Base-by-base conservation (phyloP, 345 rosid genomes). In the Viola odorata region DNA sequence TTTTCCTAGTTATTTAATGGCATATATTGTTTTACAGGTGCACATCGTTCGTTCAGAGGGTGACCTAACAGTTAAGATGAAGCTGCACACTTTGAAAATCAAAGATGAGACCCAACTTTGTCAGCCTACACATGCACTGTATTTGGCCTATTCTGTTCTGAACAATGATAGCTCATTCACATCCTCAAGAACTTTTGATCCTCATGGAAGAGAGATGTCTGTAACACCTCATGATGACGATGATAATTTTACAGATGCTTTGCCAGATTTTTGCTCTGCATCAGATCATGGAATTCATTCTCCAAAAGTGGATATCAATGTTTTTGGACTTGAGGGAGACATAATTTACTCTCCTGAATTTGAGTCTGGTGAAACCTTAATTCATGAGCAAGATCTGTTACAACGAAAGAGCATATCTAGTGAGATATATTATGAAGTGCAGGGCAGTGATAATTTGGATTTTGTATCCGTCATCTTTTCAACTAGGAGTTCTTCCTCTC, bases 21-120 rank as follows among this genome's bases (percentile, higher is more conserved):
- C 16, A 41, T 12, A 9, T 62, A 48, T 62, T 54, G 37, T 58
- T 57, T 59, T 71, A 68, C 78, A 94, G 99, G 90, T 90, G 63
- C 83, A 82, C 72, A 41, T 94, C 74, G 80, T 88, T 58, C 79
- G 75, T 70, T 84, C 82, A 60, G 91, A 79, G 60, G 80, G 78
- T 66, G 95, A 88, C 69, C 75, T 90, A 61, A 75, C 78, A 36
- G 80, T 88, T 67, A 86, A 81, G 77, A 82, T 85, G 73, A 90
- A 94, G 91, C 80, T 94, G 73, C 99, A 85, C 72, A 88, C 91
- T 59, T 75, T 94, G 72, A 84, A 81, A 82, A 83, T 94, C 70
- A 94, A 86, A 80, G 99, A 94, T 64, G 91, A 84, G 79, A 96
- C 90, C 69, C 96, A 90, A 75, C 84, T 82, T 68, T 76, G 61